These are phyloP conservation scores for Cryphonectria naterciae DNA, from an alignment of 2,329 filamentous ascomycete genomes.

Conservation along the genomic window DNA sequence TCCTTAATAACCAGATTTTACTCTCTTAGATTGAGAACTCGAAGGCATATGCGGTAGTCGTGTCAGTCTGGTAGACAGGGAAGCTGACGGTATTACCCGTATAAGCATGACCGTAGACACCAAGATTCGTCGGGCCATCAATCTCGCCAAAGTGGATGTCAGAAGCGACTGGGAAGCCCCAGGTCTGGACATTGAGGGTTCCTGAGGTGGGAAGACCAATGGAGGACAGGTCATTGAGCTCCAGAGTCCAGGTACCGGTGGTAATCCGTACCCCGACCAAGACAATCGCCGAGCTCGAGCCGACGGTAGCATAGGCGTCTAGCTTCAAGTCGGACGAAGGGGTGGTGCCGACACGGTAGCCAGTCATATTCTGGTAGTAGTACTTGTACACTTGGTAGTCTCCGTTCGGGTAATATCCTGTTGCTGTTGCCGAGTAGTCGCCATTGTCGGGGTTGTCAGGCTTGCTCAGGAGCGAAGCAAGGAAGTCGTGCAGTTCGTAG, in stretches of 20 bases:
- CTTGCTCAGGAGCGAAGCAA: slow-evolving; percentile 47
- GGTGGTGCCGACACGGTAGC: slow-evolving; percentile 42
- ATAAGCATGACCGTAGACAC: slow-evolving; percentile 39
- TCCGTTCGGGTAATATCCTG: slow-evolving; percentile 30
- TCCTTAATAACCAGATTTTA: too few relatives aligned
- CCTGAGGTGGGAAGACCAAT: slow-evolving; percentile 40
- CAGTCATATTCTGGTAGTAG: slow-evolving; percentile 50
- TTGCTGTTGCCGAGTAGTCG: slow-evolving; percentile 22
- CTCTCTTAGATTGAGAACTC: slow-evolving; percentile 37
- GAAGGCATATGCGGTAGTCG: slow-evolving; percentile 44
- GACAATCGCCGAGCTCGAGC: slow-evolving; percentile 38
- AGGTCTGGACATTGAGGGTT: slow-evolving; percentile 39
- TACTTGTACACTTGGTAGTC: slow-evolving; percentile 54
- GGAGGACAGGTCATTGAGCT: slow-evolving; percentile 38
- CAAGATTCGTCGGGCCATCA: slow-evolving; percentile 39
- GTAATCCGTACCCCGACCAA: slow-evolving; percentile 40
- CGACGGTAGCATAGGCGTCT: slow-evolving; percentile 45
- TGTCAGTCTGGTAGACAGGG: slow-evolving; percentile 43
- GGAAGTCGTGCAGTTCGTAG: slow-evolving; percentile 47
- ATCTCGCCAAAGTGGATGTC: slow-evolving; percentile 35
- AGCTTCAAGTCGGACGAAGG: slow-evolving; percentile 41
- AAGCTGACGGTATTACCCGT: slow-evolving; percentile 42
- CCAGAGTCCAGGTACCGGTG: slow-evolving; percentile 41
- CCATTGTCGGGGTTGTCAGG: slow-evolving; percentile 3
- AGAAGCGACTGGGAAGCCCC: slow-evolving; percentile 33